Evolutionary conservation across 768 basidiomycete species (phyloP), one percentile per base, ranked within the genome.

Genomic region (Kwoniella dendrophila): DNA sequence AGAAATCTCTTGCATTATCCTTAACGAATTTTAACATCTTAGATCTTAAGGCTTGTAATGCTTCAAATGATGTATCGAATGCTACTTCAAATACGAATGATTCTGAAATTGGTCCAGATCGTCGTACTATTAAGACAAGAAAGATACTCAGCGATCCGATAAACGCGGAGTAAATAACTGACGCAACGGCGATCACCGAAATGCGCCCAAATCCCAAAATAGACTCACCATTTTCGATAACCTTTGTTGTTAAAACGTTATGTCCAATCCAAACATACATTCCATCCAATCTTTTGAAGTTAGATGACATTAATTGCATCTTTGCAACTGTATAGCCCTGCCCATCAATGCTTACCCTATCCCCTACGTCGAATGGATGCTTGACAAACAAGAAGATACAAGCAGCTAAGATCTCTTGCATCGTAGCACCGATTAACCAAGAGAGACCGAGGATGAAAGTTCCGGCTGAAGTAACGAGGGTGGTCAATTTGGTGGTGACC

Each of bases 351-450:
- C 78, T 80, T 51, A 94, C 83, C 47, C 87, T 81, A 79, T 80
- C 78, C 55, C 78, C 77, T 2, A 78, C 76, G 49, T 79, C 75
- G 53, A 69, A 79, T 3, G 75, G 76, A 54, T 79, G 78, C 58
- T 90, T 90, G 77, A 92, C 83, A 80, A 94, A 93, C 29, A 96
- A 82, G 84, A 96, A 94, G 73, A 94, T 92, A 76, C 92, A 90
- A 60, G 88, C 87, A 4, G 86, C 86, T 57, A 94, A 82, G 45
- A 93, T 86, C 77, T 92, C 90, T 64, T 89, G 85, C 63, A 90
- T 82, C 56, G 86, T 89, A 18, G 78, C 75, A 38, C 92, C 92
- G 68, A 94, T 90, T 57, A 92, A 85, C 90, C 90, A 92, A 65
- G 88, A 89, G 44, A 92, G 82, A 70, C 67, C 84, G 33, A 86